Conservation (phyloP, 2,329 filamentous ascomycete species). For the Colletotrichum aenigma region DNA sequence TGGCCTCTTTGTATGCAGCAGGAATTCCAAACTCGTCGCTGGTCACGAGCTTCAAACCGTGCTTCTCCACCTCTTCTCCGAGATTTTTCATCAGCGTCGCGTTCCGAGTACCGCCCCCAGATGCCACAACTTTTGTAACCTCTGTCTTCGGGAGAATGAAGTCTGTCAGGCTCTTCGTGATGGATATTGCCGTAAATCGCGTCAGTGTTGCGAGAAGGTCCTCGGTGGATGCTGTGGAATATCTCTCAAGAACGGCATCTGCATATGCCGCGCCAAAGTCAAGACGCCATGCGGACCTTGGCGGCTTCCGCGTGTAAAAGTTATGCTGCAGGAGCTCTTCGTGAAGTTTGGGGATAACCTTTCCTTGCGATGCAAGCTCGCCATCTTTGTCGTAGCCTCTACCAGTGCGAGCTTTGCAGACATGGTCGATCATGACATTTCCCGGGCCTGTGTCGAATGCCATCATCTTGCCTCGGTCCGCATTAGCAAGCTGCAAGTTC, state of each 20-base stretch:
- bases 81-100: constrained; percentile 26
- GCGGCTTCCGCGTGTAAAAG: constrained; percentile 30
- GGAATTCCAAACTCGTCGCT: constrained; percentile 33
- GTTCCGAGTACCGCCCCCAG: constrained; percentile 30
- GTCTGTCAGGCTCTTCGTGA: constrained; percentile 26
- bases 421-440: constrained; percentile 34
- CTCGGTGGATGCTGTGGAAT: constrained; percentile 23
- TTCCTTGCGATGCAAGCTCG: constrained; percentile 26
- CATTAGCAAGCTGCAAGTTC: constrained; percentile 31
- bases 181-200: constrained; percentile 8
- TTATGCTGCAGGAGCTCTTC: constrained; percentile 24
- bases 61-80: constrained; percentile 3
- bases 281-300: constrained; percentile 30
- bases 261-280: constrained; percentile 31
- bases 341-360: constrained; percentile 23
- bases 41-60: constrained; percentile 22
- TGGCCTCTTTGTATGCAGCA: constrained; percentile 32
- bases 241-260: constrained; percentile 22
- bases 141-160: constrained; percentile 26
- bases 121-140: constrained; percentile 25
- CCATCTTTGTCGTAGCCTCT: constrained; percentile 29
- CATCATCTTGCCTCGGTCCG: constrained; percentile 33
- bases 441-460: constrained; percentile 33
- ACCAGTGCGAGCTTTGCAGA: constrained; percentile 27
- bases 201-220: constrained; percentile 28